Evolutionary conservation across 2,329 filamentous ascomycete species (phyloP).

Genomic region (Diaporthe batatas): DNA sequence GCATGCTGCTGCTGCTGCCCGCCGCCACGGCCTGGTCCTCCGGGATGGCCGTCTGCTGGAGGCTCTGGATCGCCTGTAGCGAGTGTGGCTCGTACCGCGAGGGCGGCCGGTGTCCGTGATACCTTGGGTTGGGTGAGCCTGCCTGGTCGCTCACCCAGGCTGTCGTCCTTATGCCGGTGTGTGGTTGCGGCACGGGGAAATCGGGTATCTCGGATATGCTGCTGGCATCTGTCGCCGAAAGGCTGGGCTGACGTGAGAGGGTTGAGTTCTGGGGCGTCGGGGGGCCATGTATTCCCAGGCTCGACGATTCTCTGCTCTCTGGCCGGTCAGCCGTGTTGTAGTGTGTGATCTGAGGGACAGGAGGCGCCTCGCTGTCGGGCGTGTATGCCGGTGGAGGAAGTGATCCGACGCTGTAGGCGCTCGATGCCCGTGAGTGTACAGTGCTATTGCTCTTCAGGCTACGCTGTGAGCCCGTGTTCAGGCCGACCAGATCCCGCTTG

Average conservation of each 20-base stretch:
- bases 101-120: slow-evolving; percentile 23
- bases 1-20: not conserved
- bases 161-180: slow-evolving; percentile 24
- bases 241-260: slow-evolving; percentile 10
- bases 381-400: slow-evolving; percentile 36
- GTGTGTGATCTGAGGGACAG: slow-evolving; percentile 16
- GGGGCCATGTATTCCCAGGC: not conserved
- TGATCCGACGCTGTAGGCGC: slow-evolving; percentile 26
- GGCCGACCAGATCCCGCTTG: slow-evolving; percentile 3
- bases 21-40: slow-evolving; percentile 36
- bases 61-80: slow-evolving; percentile 23
- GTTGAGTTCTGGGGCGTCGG: not conserved
- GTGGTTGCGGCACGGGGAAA: slow-evolving; percentile 21
- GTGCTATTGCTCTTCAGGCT: slow-evolving; percentile 27
- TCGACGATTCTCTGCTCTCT: slow-evolving; percentile 24
- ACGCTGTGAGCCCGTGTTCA: slow-evolving; percentile 21
- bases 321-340: not conserved
- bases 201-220: slow-evolving; percentile 11
- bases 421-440: slow-evolving; percentile 20
- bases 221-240: slow-evolving; percentile 5
- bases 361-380: slow-evolving; percentile 15
- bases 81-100: slow-evolving; percentile 32
- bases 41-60: slow-evolving; percentile 35
- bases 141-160: slow-evolving; percentile 38
- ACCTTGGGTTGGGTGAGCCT: not conserved